Evolutionary conservation across 306 rosid genomes (phyloP).

Genomic region (Comarum palustre): DNA sequence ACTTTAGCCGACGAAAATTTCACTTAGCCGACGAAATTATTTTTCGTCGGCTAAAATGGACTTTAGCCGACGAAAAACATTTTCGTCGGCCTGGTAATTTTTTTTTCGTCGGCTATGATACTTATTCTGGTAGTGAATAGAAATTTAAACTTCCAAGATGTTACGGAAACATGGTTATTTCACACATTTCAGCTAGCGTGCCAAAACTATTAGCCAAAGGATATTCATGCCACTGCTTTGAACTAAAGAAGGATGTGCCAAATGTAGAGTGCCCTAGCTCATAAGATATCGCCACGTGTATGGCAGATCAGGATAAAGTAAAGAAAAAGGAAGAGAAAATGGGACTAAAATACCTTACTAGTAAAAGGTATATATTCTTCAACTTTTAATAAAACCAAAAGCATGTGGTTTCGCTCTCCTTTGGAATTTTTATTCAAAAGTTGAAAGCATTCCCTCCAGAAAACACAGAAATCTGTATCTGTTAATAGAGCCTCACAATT

Average conservation of each 20-base stretch:
- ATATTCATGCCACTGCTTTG: conserved; percentile 36
- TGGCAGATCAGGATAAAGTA: conserved; percentile 28
- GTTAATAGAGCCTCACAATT: background rate
- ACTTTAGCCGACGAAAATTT: no score
- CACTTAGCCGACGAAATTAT: no score
- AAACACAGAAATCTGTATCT: no score
- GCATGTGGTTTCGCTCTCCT: conserved; percentile 65
- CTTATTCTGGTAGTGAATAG: no score
- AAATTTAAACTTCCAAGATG: no score
- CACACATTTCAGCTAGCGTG: no score
- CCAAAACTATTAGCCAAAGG: no score
- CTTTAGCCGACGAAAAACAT: no score
- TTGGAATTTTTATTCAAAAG: conserved; percentile 30
- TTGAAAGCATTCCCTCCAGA: conserved; percentile 7
- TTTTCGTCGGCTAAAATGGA: no score
- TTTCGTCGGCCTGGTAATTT: no score
- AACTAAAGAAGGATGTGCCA: conserved; percentile 17
- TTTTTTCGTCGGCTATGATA: no score
- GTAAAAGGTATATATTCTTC: conserved; percentile 60
- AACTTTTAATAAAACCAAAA: conserved; percentile 53
- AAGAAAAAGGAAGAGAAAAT: conserved; percentile 23
- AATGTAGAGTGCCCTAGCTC: conserved; percentile 25
- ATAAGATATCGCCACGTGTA: conserved; percentile 34
- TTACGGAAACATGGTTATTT: no score
- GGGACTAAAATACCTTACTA: conserved; percentile 27